A percentile compares a stretch with the other conserved stretches of the same genome.
Conservation (phyloP, 2,329 filamentous ascomycete species). For the Sclerotinia glacialis region DNA sequence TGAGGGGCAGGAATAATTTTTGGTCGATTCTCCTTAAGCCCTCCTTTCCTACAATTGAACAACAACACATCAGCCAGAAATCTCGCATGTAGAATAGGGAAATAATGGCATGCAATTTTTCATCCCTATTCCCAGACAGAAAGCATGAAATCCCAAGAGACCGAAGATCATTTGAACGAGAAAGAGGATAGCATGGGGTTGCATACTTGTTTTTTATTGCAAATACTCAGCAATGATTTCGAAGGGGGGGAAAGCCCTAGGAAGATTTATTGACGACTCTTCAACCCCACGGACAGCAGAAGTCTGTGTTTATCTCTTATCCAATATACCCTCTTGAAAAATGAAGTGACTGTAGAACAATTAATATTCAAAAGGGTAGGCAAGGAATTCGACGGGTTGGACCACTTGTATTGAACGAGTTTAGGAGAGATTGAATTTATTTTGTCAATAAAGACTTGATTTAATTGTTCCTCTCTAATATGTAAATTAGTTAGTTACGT, state of each 20-base stretch:
- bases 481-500: constrained; percentile 12
- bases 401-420: neutral
- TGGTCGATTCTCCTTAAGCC: constrained; percentile 5
- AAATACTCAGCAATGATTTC: constrained; percentile 13
- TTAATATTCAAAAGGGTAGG: constrained; percentile 12
- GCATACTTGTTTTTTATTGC: constrained; percentile 19
- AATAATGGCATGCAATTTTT: constrained; percentile 23
- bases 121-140: constrained; percentile 21
- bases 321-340: neutral
- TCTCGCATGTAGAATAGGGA: constrained; percentile 19
- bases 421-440: constrained; percentile 5
- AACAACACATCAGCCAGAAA: constrained; percentile 18
- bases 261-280: constrained; percentile 16
- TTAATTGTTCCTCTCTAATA: neutral
- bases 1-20: constrained; percentile 8
- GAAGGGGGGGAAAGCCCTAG: constrained; percentile 18
- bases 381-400: neutral
- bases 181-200: neutral
- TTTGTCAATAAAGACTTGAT: constrained; percentile 4
- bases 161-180: constrained; percentile 5
- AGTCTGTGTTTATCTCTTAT: constrained; percentile 19
- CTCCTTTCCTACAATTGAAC: constrained; percentile 18
- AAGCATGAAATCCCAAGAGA: constrained; percentile 14
- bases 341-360: constrained; percentile 1
- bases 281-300: constrained; percentile 19